A percentile compares a stretch with the other conserved stretches of the same genome.
Evolutionary conservation across 2,329 filamentous ascomycete genomes (phyloP).

Genomic region (Westerdykella sp.): DNA sequence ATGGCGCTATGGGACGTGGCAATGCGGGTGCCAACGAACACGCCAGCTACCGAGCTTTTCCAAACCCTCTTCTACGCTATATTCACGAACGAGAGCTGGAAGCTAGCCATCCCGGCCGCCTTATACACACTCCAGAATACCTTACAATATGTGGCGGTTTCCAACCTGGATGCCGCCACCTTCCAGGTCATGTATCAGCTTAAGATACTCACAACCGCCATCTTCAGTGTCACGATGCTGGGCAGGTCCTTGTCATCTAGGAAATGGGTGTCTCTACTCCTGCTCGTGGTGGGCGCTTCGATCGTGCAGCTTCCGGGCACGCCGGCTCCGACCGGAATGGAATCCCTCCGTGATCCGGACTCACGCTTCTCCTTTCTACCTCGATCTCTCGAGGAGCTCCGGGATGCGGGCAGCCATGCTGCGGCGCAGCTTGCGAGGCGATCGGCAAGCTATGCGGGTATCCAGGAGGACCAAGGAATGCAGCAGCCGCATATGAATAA

Average conservation of each 20-base stretch:
- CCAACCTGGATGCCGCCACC: conserved; percentile 84
- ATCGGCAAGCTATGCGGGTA: conserved; percentile 87
- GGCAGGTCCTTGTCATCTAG: conserved; percentile 62
- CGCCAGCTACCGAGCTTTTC: conserved; percentile 73
- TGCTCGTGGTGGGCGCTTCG: conserved; percentile 75
- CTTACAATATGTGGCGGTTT: conserved; percentile 86
- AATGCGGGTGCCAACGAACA: conserved; percentile 66
- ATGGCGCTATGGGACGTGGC: conserved; percentile 86
- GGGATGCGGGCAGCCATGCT: conserved; percentile 53
- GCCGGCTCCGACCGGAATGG: conserved; percentile 46
- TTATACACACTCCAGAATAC: conserved; percentile 90
- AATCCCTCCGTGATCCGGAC: conserved; percentile 56
- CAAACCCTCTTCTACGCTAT: conserved; percentile 72
- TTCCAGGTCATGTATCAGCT: conserved; percentile 93
- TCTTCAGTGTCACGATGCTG: conserved; percentile 78
- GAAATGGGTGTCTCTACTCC: conserved; percentile 73
- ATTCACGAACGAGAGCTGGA: conserved; percentile 90
- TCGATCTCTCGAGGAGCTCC: conserved; percentile 70
- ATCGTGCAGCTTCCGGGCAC: conserved; percentile 72
- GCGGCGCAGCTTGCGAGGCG: conserved; percentile 49
- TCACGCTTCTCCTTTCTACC: conserved; percentile 59
- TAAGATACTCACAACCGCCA: conserved; percentile 84
- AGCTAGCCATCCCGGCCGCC: conserved; percentile 79
- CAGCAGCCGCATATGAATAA: conserved; percentile 62
- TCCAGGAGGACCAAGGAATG: conserved; percentile 56